Evolutionary conservation across 306 rosid species (phyloP), one percentile per base, ranked within the genome.

Genomic region (Elaeagnus macrophylla): DNA sequence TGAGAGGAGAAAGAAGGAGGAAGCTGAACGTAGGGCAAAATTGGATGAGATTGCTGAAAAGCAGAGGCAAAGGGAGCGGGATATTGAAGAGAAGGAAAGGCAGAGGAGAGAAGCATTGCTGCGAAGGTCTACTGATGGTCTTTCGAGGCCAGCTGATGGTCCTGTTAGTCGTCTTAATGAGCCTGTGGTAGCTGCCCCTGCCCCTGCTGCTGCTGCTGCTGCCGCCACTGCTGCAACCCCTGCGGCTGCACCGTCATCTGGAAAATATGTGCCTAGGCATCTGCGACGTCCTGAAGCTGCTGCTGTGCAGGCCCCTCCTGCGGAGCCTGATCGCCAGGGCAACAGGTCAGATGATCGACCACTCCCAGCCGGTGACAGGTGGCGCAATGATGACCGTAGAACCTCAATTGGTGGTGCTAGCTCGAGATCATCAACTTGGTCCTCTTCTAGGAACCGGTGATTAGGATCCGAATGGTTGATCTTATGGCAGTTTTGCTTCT

Each of bases 21-120:
- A 87, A 39, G 76, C 76, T n/a, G 95, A 93, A 55, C 85, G 67
- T 47, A 48, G 53, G 41, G 90, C 85, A 5, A 93, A 88, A 60
- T 67, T 93, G 64, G 95, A 68, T 2, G 94, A 77, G 74, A 82
- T 81, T 6, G 77, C 86, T 40, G 95, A 84, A 68, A 93, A 75
- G 69, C 96, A 84, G 83, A 81, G 75, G 68, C 95, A 73, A 53
- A 82, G 96, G 56, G 90, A 82, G 71, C 72, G 18, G 60, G 99
- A 93, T 53, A 60, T 84, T 3, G 96, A 87, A 46, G 94, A 87
- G 65, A 93, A 87, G 55, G 90, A 84, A 68, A 87, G 65, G 65
- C 74, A 53, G 17, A 70, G 81, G 74, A 78, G 73, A 53, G 91
- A 90, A 67, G 72, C 67, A 15, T 72, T 89, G 20, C 56, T 81